Percentiles rank a stretch among this genome's conserved stretches.
Conservation (phyloP, 1,284 basidiomycete genomes). For the Cutaneotrichosporon sp. region DNA sequence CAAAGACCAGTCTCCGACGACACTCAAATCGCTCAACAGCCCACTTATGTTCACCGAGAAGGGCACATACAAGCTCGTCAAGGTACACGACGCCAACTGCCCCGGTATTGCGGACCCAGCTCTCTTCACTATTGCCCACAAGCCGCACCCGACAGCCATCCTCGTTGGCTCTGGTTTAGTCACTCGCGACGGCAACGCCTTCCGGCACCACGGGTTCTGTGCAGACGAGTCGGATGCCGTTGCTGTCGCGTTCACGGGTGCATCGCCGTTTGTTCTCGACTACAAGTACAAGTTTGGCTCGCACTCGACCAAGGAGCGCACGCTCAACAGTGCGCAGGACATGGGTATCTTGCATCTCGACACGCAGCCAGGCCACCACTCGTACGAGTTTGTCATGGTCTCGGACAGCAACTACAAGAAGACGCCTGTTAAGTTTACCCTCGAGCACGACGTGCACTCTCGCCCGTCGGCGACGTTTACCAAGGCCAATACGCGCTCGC, state of each 20-base stretch:
- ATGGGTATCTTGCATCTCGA: slow-evolving; percentile 80
- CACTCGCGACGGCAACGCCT: slow-evolving; percentile 58
- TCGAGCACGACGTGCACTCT: slow-evolving; percentile 75
- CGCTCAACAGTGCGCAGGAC: slow-evolving; percentile 78
- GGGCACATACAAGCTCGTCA: slow-evolving; percentile 58
- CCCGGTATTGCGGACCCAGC: slow-evolving; percentile 63
- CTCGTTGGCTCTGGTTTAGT: slow-evolving; percentile 39
- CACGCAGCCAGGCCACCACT: slow-evolving; percentile 69
- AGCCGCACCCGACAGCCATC: slow-evolving; percentile 35
- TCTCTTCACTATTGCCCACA: slow-evolving; percentile 67
- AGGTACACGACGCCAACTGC: slow-evolving; percentile 79
- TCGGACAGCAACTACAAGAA: slow-evolving; percentile 72
- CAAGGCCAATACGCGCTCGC: slow-evolving; percentile 60
- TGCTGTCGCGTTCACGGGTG: slow-evolving; percentile 70
- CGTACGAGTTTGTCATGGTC: slow-evolving; percentile 82
- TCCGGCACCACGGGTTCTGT: slow-evolving; percentile 64
- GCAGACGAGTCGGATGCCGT: slow-evolving; percentile 72
- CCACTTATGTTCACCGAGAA: slow-evolving; percentile 62
- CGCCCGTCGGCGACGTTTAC: slow-evolving; percentile 74
- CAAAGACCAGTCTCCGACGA: slow-evolving; percentile 52
- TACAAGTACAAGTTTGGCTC: slow-evolving; percentile 46
- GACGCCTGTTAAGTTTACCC: slow-evolving; percentile 52
- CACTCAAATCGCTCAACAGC: slow-evolving; percentile 64
- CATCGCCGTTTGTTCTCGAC: slow-evolving; percentile 75
- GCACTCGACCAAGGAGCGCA: slow-evolving; percentile 58